These are phyloP conservation scores for Cryptococcus depauperatus DNA, from an alignment of 1,284 basidiomycete genomes.

Conservation along the genomic window DNA sequence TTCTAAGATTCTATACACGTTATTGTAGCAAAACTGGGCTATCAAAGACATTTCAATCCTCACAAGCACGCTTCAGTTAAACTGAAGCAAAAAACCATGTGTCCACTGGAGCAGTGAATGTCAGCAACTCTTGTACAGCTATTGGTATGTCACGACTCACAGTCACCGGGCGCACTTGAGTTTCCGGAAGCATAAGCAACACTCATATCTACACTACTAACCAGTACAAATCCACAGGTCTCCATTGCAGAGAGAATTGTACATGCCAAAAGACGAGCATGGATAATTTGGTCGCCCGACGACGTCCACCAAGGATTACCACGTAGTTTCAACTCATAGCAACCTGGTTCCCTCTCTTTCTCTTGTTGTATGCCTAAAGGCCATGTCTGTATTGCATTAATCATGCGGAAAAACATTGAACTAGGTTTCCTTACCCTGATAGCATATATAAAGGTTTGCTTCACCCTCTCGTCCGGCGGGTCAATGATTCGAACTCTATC, in stretches of 20 bases:
- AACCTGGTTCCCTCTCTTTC: slow-evolving; percentile 28
- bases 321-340: slow-evolving; percentile 33
- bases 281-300: slow-evolving; percentile 20
- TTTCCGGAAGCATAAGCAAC: too few relatives aligned
- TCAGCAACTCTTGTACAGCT: background rate
- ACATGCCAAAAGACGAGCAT: slow-evolving; percentile 22
- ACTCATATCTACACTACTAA: slow-evolving; percentile 33
- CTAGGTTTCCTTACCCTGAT: slow-evolving; percentile 21
- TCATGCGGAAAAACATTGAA: background rate
- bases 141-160: slow-evolving; percentile 17
- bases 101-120: slow-evolving; percentile 25
- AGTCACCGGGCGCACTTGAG: too few relatives aligned
- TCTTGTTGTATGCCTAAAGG: slow-evolving; percentile 29
- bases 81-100: slow-evolving; percentile 39
- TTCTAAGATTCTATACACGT: too few relatives aligned
- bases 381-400: slow-evolving; percentile 18
- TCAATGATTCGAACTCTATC: slow-evolving; percentile 43
- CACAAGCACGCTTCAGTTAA: background rate
- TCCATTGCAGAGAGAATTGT: slow-evolving; percentile 31
- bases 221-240: slow-evolving; percentile 30
- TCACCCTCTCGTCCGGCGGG: slow-evolving; percentile 22
- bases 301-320: slow-evolving; percentile 34
- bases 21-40: too few relatives aligned
- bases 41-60: too few relatives aligned
- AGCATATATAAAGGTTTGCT: slow-evolving; percentile 24